Evolutionary conservation across 106 monocot species (phyloP).

Genomic region (Acorus gramineus): DNA sequence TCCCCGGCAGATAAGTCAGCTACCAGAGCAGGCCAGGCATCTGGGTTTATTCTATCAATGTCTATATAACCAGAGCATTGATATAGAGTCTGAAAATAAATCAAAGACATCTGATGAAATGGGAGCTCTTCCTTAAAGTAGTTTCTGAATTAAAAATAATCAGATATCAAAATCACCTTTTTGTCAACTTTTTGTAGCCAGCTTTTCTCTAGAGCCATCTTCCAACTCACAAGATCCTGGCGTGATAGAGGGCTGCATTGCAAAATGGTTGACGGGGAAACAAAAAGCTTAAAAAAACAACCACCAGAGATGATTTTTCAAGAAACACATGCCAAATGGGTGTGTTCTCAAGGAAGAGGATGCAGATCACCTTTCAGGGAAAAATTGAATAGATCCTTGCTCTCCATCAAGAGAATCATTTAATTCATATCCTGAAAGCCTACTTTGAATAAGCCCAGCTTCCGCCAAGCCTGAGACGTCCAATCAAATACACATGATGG

Average conservation of each 20-base stretch:
- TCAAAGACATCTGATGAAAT: background rate
- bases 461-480: constrained; percentile 75
- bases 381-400: constrained; percentile 33
- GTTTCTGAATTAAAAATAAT: background rate
- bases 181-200: constrained; percentile 69
- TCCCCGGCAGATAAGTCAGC: constrained; percentile 81
- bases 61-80: constrained; percentile 79
- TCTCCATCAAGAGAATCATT: constrained; percentile 16
- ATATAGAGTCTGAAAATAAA: constrained; percentile 46
- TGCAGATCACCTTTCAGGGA: constrained; percentile 55
- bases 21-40: constrained; percentile 87
- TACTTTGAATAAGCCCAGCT: constrained; percentile 90
- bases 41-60: constrained; percentile 74
- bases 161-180: constrained; percentile 41
- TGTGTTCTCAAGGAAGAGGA: background rate
- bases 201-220: constrained; percentile 81
- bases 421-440: constrained; percentile 51
- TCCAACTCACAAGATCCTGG: constrained; percentile 97
- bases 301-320: background rate
- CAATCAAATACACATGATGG: background rate
- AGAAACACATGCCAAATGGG: background rate
- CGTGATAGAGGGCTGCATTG: constrained; percentile 76
- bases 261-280: background rate
- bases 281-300: too few relatives aligned
- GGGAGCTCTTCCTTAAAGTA: background rate